Conservation (phyloP, 2,329 filamentous ascomycete genomes). For the Ophiostoma australiae region DNA sequence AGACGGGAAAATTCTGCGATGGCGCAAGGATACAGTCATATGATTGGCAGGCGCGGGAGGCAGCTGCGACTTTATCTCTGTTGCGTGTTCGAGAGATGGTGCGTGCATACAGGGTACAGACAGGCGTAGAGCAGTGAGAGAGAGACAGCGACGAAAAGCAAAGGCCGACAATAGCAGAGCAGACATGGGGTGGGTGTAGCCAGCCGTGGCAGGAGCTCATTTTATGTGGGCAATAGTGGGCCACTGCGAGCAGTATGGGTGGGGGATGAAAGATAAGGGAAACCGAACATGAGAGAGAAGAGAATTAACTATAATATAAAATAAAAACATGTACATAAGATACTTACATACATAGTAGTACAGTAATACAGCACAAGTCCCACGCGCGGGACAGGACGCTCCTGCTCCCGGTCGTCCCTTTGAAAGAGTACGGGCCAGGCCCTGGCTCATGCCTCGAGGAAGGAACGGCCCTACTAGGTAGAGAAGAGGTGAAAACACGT, state of each 20-base stretch:
- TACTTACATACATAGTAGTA: too few relatives aligned
- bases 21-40: constrained; percentile 8
- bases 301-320: background rate
- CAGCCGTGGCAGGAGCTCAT: background rate
- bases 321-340: too few relatives aligned
- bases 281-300: background rate
- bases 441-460: background rate
- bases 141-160: background rate
- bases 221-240: background rate
- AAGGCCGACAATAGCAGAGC: too few relatives aligned
- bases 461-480: background rate
- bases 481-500: background rate
- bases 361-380: background rate
- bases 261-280: constrained; percentile 11
- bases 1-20: constrained; percentile 16
- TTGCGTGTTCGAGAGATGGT: constrained; percentile 7
- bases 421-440: background rate
- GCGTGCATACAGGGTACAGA: background rate
- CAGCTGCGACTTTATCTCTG: constrained; percentile 18
- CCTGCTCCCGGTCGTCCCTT: background rate
- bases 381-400: constrained; percentile 4
- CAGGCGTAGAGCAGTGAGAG: background rate
- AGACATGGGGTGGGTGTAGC: background rate
- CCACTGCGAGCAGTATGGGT: background rate
- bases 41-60: constrained; percentile 16